Evolutionary conservation across 2,329 filamentous ascomycete species (phyloP).

Genomic region (Hypoxylon sp.): DNA sequence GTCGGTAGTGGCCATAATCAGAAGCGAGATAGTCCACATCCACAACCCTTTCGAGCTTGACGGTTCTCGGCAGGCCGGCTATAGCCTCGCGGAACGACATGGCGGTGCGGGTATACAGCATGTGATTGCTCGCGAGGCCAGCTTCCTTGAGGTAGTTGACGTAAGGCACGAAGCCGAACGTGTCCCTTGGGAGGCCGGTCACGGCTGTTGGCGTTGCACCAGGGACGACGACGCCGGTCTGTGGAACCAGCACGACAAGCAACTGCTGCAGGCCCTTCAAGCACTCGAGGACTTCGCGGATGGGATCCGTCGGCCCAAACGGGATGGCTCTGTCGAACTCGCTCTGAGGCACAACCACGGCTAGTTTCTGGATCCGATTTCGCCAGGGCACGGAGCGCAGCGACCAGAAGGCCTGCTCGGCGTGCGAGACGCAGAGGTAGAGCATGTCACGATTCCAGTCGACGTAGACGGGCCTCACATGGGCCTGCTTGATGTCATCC

Average conservation of each 20-base stretch:
- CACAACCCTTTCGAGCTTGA: conserved; percentile 38
- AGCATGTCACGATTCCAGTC: conserved; percentile 40
- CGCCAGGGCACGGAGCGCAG: conserved; percentile 37
- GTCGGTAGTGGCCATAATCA: conserved; percentile 25
- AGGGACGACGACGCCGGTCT: neutral
- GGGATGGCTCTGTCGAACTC: conserved; percentile 37
- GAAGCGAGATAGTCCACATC: conserved; percentile 35
- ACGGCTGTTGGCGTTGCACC: neutral
- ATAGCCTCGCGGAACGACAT: conserved; percentile 38
- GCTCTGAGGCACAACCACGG: conserved; percentile 41
- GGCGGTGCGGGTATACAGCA: conserved; percentile 34
- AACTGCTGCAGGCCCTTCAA: conserved; percentile 32
- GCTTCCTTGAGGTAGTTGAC: conserved; percentile 38
- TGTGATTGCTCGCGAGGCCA: conserved; percentile 33
- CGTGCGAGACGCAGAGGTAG: conserved; percentile 38
- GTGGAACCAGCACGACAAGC: conserved; percentile 36
- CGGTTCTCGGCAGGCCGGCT: conserved; percentile 4
- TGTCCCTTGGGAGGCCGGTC: conserved; percentile 21
- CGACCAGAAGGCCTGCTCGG: conserved; percentile 43
- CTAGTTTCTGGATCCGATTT: conserved; percentile 43
- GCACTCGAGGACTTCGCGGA: conserved; percentile 38
- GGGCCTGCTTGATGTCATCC: neutral
- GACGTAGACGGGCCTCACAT: conserved; percentile 26
- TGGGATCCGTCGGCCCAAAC: conserved; percentile 35
- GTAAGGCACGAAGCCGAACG: conserved; percentile 41